A percentile compares a stretch with the other conserved stretches of the same genome.
These are phyloP conservation scores for Priceomyces medius DNA, from an alignment of 805 yeast species.

Conservation along the genomic window DNA sequence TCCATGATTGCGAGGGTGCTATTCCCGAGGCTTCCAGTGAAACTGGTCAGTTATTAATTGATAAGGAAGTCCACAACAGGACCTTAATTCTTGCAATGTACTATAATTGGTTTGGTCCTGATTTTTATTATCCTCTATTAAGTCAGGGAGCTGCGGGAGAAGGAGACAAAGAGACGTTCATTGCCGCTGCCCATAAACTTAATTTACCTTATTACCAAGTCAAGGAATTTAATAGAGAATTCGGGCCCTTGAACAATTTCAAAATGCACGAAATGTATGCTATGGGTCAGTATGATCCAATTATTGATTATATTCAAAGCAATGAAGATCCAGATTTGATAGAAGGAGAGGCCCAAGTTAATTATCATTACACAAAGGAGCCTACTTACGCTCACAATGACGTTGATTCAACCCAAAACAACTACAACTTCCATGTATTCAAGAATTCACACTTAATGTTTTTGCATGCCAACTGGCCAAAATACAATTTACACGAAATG, in stretches of 20 bases:
- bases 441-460: conserved; percentile 27
- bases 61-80: conserved; percentile 29
- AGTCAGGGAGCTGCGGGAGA: conserved; percentile 44
- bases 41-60: conserved; percentile 39
- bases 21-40: conserved; percentile 40
- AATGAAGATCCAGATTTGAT: conserved; percentile 9
- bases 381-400: conserved; percentile 22
- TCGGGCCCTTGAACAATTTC: conserved; percentile 28
- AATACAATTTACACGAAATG: conserved; percentile 24
- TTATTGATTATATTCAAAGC: conserved; percentile 25
- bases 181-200: conserved; percentile 41
- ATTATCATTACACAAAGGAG: conserved; percentile 13
- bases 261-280: conserved; percentile 29
- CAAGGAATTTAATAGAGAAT: conserved; percentile 34
- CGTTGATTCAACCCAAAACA: conserved; percentile 19
- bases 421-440: conserved; percentile 31
- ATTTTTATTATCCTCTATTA: conserved; percentile 36
- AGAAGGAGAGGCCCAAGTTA: conserved; percentile 8
- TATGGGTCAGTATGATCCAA: conserved; percentile 41
- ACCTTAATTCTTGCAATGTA: conserved; percentile 36
- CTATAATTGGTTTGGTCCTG: conserved; percentile 38
- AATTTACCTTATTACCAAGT: conserved; percentile 38
- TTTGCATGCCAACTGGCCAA: conserved; percentile 42
- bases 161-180: conserved; percentile 44
- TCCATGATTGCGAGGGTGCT: conserved; percentile 30